Base-by-base conservation (phyloP, 2,329 filamentous ascomycete species). In the Leptosphaerulina australis region DNA sequence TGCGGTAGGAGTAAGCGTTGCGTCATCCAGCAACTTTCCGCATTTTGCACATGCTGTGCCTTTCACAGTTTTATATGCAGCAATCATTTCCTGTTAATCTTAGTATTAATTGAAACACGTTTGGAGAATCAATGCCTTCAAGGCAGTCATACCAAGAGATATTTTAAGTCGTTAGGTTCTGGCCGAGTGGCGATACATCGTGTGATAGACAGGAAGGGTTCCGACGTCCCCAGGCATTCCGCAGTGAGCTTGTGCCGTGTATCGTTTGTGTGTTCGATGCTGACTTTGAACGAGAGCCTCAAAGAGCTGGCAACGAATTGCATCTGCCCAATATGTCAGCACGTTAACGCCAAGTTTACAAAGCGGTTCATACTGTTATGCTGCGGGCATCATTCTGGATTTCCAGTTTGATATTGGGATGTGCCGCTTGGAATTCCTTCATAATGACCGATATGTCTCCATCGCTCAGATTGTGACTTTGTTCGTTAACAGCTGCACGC, bases 51-150 rank as follows among this genome's bases (percentile, higher is more conserved):
- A 74, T 3, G 50, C 55, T 12, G 49, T 58, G 29, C 55, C 60
- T 49, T 66, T 67, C 20, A 67, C 55, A 9, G 57, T 64, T 36
- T 68, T 73, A 51, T 73, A 74, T n/a, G 70, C 67, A 24, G 63
- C 63, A 53, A 74, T 70, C 72, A 74, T 74, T 50, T 72, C 64
- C 71, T 74, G 48, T 22, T 28, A 24, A 28, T 22, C 12, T 58
- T 39, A 70, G 56, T 30, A 50, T 54, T 15, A 30, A 31, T 20
- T 9, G 9, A 39, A 15, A 12, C 34, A 44, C 29, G n/a, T 14
- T 8, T 24, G 11, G 15, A 14, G 29, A 9, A 37, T 21, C 4
- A 12, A 8, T 33, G 12, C 8, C 12, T 6, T 28, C 11, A 11
- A 24, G 20, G 7, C 10, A 33, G 29, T 56, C 64, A 41, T 64